Base-by-base conservation (phyloP, 345 rosid species). In the Raphanus raphanistrum region DNA sequence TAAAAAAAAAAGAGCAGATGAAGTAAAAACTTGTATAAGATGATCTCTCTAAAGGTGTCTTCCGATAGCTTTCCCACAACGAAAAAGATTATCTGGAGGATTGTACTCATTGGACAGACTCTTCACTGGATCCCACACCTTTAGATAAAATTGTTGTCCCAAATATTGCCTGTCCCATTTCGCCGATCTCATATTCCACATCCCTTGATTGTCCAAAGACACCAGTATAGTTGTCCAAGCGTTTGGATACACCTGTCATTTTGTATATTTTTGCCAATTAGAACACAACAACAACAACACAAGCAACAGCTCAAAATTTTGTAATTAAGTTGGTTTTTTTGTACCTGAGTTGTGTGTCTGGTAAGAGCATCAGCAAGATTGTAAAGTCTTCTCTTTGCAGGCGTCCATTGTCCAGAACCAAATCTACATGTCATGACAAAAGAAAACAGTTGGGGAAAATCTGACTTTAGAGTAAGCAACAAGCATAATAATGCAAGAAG, bases 101-200 rank as follows among this genome's bases (percentile, higher is more conserved):
- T 69, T 82, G 57, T 94, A 92, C 80, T 94, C 97, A 66, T 88
- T 92, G 0, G 89, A 55, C 13, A 87, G 89, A 70, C 88, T 90
- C 10, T 78, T 86, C 9, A 66, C 87, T 60, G 88, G 57, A 75
- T 76, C 84, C 91, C 91, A 91, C 12, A 94, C 98, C 68, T 87
- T 85, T n/a, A 94, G 84, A 74, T 94, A 94, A 77, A 92, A 87
- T 73, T 94, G 97, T 66, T 92, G 97, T 70, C 98, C 98, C 3
- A 85, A 87, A 77, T 89, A 90, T 60, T 88, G 98, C 78, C 92
- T 88, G 61, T 90, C 97, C 98, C 98, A 90, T 71, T 75, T 73
- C 8, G 97, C 90, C 0, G 98, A 94, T 84, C 97, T 86, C 87
- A 92, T n/a, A 76, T 92, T 94, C 98, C 98, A 92, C 98, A 92